Evolutionary conservation across 345 rosid genomes (phyloP).

Genomic region (Crucihimalaya himalaica): DNA sequence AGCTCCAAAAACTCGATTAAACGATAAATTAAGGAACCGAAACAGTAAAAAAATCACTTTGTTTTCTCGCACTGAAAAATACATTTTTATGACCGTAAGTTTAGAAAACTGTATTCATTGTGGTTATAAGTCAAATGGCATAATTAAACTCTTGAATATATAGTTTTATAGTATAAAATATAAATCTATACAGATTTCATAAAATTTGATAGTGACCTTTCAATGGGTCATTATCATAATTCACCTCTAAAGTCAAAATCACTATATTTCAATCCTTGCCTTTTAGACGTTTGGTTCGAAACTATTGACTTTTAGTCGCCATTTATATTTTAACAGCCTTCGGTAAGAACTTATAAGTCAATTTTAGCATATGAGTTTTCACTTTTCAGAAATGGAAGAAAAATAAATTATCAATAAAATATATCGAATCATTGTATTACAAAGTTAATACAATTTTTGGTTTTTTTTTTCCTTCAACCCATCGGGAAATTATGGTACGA

Average conservation of each 20-base stretch:
- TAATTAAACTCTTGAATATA: conserved; percentile 7
- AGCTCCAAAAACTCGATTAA: neutral
- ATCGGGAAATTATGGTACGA: neutral
- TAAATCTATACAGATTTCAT: neutral
- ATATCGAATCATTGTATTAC: no score
- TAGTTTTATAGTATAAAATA: neutral
- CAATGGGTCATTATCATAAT: conserved; percentile 10
- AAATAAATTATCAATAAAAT: no score
- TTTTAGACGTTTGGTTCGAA: conserved; percentile 19
- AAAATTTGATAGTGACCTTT: conserved; percentile 11
- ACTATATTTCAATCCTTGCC: conserved; percentile 10
- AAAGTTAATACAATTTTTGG: neutral
- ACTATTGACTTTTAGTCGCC: conserved; percentile 3
- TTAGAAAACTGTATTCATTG: neutral
- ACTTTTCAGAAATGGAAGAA: no score
- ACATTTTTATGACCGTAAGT: no score
- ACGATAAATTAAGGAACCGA: neutral
- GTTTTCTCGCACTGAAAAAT: neutral
- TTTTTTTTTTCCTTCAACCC: neutral
- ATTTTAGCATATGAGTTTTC: neutral
- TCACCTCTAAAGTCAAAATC: conserved; percentile 29
- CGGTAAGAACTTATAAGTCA: neutral
- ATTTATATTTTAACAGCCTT: neutral
- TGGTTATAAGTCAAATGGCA: conserved; percentile 16
- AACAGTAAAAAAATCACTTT: neutral